phyloP scores from a whole-genome alignment of 106 monocot genomes.

The Hemerocallis citrina region DNA sequence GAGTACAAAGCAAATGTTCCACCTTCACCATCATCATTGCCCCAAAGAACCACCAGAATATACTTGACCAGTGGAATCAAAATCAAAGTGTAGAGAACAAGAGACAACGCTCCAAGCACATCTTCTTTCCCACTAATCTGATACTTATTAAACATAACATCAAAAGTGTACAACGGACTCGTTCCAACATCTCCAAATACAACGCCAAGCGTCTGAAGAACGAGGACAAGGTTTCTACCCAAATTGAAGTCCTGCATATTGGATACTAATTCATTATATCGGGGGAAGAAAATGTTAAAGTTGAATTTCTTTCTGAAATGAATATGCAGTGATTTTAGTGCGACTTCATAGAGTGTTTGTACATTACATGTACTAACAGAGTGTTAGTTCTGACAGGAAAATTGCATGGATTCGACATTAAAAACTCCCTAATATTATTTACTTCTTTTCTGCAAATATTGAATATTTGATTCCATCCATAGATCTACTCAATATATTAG shows the following conservation, averaged over 20 bases:
- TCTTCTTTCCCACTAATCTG: constrained; percentile 56
- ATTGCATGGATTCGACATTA: no score
- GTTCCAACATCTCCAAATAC: constrained; percentile 96
- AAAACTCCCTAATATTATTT: no score
- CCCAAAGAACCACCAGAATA: constrained; percentile 67
- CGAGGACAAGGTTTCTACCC: constrained; percentile 43
- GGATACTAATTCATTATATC: no score
- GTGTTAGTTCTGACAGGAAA: no score
- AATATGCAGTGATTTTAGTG: no score
- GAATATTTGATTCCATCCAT: no score
- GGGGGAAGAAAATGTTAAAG: no score
- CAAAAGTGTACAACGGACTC: constrained; percentile 87
- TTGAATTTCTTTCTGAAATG: no score
- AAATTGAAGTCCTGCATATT: constrained; percentile 77
- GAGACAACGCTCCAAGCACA: constrained; percentile 90
- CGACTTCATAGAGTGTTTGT: no score
- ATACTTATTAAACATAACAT: constrained; percentile 84
- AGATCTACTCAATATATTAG: no score
- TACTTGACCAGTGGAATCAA: constrained; percentile 92
- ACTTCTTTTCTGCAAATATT: no score
- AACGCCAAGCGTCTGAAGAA: constrained; percentile 92
- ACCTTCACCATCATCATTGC: constrained; percentile 99
- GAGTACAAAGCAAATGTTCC: constrained; percentile 98
- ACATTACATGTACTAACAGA: no score
- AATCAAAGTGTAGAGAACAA: constrained; percentile 90